Base-by-base conservation (phyloP, 208 protist genomes). In the Jaenimonas drosophilae region DNA sequence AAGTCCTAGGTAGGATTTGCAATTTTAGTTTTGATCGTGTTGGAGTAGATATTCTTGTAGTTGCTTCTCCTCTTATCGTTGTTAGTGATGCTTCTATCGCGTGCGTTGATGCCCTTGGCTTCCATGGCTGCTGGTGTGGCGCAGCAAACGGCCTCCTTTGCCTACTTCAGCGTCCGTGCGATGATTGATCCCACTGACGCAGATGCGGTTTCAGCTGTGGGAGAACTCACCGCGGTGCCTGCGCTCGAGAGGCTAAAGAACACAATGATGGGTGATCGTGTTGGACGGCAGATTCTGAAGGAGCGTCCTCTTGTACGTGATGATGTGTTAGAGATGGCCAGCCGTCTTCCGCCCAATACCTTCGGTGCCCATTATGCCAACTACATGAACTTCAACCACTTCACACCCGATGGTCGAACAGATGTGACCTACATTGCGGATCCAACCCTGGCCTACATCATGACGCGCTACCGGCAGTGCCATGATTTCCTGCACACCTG, bases 391-490 rank as follows among this genome's bases (percentile, higher is more conserved):
- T 44, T 54, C 61, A 91, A 91, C 51, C 37, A 73, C 39, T 91
- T 91, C 50, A 66, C 54, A 12, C 83, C 83, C 4, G 80, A 59
- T 42, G 83, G 67, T 27, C 70, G 83, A 4, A 63, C 78, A 11
- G 54, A 71, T 9, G 78, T 88, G 46, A 61, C 38, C 39, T 58
- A 75, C 56, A 74, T 91, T 21, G 55, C 52, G 3, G 83, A 91
- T 50, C 74, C 72, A 16, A 73, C 60, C 3, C 66, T 87, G 37
- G 65, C 67, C 30, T 91, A 91, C 63, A 62, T 91, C 17, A 91
- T 91, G 83, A 86, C 62, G 27, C 71, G 83, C 38, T 82, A 91
- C 44, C 78, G 83, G n/a, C 66, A 91, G 55, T 83, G 68, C 49
- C 83, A 91, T 51, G 83, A 91, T 55, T 91, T 88, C 48, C 33